Percentiles rank a stretch among this genome's conserved stretches.
Evolutionary conservation across 805 yeast species (phyloP).

Genomic region (Maudiozyma turicensis): DNA sequence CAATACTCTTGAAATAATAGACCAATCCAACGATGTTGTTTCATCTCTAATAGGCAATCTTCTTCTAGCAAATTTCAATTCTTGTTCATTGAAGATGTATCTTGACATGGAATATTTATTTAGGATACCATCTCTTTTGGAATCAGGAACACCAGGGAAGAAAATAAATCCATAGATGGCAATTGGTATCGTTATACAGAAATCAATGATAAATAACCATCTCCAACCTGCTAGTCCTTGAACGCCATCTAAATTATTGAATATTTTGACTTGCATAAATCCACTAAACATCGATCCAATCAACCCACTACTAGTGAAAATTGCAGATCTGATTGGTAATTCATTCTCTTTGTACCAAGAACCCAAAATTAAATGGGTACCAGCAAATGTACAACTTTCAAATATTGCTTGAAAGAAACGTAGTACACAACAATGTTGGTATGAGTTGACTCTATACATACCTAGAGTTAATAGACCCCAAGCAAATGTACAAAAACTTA

Average conservation of each 20-base stretch:
- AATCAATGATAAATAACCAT: constrained; percentile 60
- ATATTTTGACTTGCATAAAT: constrained; percentile 49
- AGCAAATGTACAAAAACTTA: constrained; percentile 41
- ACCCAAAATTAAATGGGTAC: constrained; percentile 46
- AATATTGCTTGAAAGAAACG: constrained; percentile 54
- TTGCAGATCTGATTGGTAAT: constrained; percentile 41
- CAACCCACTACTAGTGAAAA: constrained; percentile 46
- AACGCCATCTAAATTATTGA: constrained; percentile 35
- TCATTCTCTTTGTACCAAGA: constrained; percentile 44
- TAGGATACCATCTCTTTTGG: constrained; percentile 6
- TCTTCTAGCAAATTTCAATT: constrained; percentile 33
- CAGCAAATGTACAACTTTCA: constrained; percentile 48
- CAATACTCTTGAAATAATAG: constrained; percentile 35
- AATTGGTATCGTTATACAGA: constrained; percentile 47
- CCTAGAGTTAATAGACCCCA: constrained; percentile 52
- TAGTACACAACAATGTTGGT: constrained; percentile 43
- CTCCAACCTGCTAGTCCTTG: constrained; percentile 54
- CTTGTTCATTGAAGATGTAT: constrained; percentile 34
- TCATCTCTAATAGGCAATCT: constrained; percentile 35
- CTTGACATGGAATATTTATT: constrained; percentile 19
- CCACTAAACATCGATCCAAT: constrained; percentile 47
- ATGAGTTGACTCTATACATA: constrained; percentile 38
- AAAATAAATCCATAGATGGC: constrained; percentile 45
- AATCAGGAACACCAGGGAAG: constrained; percentile 47
- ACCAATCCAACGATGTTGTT: constrained; percentile 31